Conservation (phyloP, 1,139 yeast genomes). For the Barnettozyma hawaiiensis region DNA sequence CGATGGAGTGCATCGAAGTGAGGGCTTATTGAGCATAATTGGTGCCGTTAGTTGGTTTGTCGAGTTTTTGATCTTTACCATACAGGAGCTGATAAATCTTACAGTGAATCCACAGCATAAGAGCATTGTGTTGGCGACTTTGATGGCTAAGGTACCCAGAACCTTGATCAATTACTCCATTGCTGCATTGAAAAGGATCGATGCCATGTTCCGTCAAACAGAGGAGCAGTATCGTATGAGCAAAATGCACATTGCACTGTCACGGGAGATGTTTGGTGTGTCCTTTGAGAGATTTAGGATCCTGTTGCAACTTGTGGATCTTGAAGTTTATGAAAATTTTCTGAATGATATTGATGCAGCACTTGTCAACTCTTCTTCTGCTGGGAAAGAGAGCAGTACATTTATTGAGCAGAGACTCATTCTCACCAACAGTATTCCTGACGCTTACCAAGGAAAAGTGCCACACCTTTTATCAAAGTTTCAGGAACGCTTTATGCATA, state of each 20-base stretch:
- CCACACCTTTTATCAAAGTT: slow-evolving; percentile 28
- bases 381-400: slow-evolving; percentile 32
- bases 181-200: slow-evolving; percentile 63
- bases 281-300: slow-evolving; percentile 45
- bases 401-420: slow-evolving; percentile 61
- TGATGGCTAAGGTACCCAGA: slow-evolving; percentile 66
- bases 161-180: slow-evolving; percentile 63
- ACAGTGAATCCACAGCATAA: slow-evolving; percentile 10
- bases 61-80: slow-evolving; percentile 59
- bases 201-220: slow-evolving; percentile 39
- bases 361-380: slow-evolving; percentile 16
- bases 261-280: slow-evolving; percentile 19
- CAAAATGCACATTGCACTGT: slow-evolving; percentile 10
- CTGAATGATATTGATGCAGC: slow-evolving; percentile 44
- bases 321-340: slow-evolving; percentile 58
- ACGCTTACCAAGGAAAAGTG: slow-evolving; percentile 37
- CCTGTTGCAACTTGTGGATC: slow-evolving; percentile 48
- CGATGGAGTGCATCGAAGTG: slow-evolving; percentile 53
- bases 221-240: slow-evolving; percentile 17
- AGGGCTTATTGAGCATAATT: slow-evolving; percentile 52
- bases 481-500: slow-evolving; percentile 23
- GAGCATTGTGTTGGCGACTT: slow-evolving; percentile 36
- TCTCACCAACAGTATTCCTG: slow-evolving; percentile 55
- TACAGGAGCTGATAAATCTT: slow-evolving; percentile 50
- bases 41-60: slow-evolving; percentile 79